These are phyloP conservation scores for Torulaspora globosa DNA, from an alignment of 1,139 yeast species.

Conservation along the genomic window DNA sequence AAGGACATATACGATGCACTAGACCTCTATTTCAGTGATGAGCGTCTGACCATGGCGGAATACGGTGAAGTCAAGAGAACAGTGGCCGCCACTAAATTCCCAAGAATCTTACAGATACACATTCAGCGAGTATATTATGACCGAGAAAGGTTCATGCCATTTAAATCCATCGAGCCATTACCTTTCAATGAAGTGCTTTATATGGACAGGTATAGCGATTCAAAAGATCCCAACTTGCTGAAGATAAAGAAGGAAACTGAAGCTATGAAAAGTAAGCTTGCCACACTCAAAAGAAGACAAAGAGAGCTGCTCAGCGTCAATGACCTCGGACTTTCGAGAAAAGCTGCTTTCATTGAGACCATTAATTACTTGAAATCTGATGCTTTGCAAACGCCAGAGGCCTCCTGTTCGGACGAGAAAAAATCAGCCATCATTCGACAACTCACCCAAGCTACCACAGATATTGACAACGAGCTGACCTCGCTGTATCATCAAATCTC, in stretches of 20 bases:
- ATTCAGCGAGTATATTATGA: conserved; percentile 92
- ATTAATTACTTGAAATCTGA: conserved; percentile 50
- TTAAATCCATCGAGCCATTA: conserved; percentile 76
- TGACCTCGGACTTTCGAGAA: conserved; percentile 45
- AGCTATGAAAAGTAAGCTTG: conserved; percentile 58
- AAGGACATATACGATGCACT: conserved; percentile 85
- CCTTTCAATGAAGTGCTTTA: conserved; percentile 74
- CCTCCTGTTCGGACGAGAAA: conserved; percentile 37
- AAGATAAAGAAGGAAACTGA: conserved; percentile 55
- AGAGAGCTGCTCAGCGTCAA: conserved; percentile 44
- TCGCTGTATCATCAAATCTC: conserved; percentile 41
- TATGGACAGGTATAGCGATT: conserved; percentile 82
- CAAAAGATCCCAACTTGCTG: conserved; percentile 53
- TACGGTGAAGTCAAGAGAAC: conserved; percentile 67
- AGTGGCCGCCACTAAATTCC: conserved; percentile 65
- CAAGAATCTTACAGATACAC: conserved; percentile 82
- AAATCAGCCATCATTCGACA: conserved; percentile 29
- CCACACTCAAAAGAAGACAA: conserved; percentile 44
- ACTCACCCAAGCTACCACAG: conserved; percentile 29
- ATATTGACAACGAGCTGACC: conserved; percentile 41
- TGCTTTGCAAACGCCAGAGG: conserved; percentile 38
- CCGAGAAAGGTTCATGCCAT: conserved; percentile 64
- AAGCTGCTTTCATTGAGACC: conserved; percentile 53
- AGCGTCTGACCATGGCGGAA: conserved; percentile 64
- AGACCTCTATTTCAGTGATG: conserved; percentile 72